phyloP scores from a whole-genome alignment of 176 grass and related monocot species.

The Carex cristatella region DNA sequence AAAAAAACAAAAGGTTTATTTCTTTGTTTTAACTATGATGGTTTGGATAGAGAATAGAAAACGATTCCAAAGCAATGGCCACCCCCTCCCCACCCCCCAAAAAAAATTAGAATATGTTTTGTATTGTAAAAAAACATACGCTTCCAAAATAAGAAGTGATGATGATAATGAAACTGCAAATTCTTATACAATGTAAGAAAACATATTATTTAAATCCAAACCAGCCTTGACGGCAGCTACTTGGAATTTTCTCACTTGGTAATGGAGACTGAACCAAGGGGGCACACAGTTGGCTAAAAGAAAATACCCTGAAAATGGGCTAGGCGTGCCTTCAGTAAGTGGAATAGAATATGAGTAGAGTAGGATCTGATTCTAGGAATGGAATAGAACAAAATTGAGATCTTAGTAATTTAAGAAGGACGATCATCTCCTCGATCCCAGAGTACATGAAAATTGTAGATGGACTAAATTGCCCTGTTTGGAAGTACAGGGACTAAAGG shows the following conservation, averaged over 20 bases:
- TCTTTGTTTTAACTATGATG: not conserved
- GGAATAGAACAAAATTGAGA: not conserved
- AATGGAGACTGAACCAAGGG: not conserved
- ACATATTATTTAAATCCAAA: not conserved
- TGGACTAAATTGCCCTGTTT: not conserved
- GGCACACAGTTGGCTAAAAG: not conserved
- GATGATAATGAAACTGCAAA: not conserved
- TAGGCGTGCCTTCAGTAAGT: not conserved
- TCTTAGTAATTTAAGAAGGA: not conserved
- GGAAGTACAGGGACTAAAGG: not conserved
- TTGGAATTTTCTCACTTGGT: not conserved
- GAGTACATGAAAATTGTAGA: not conserved
- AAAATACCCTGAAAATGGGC: not conserved
- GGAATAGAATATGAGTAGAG: not conserved
- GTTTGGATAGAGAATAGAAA: not conserved
- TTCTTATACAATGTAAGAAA: not conserved
- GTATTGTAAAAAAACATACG: no score
- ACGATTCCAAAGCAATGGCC: not conserved
- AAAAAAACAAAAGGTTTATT: not conserved
- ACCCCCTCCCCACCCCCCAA: not conserved
- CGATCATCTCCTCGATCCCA: no score
- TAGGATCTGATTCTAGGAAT: not conserved
- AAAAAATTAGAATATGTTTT: not conserved
- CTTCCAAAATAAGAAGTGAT: not conserved
- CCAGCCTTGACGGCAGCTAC: not conserved